Conservation (phyloP, 169 alveolate species). For the Plasmodium chabaudi region DNA sequence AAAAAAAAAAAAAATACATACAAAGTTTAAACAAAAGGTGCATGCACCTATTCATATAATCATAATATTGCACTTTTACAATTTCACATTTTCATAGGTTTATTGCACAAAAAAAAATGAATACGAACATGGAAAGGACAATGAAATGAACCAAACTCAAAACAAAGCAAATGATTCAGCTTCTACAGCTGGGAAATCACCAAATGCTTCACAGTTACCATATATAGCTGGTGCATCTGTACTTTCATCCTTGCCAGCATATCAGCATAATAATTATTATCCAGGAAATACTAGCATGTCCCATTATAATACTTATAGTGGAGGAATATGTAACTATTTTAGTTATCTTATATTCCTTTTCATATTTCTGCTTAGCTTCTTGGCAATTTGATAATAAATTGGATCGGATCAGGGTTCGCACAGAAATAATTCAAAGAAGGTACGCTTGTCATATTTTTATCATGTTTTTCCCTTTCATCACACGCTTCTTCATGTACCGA, state of each 20-base stretch:
- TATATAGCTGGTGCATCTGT: background rate
- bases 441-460: background rate
- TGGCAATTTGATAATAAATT: too few species aligned
- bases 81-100: conserved; percentile 18
- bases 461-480: conserved; percentile 59
- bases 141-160: background rate
- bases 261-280: conserved; percentile 1
- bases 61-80: too few species aligned
- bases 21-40: background rate
- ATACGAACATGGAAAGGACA: background rate
- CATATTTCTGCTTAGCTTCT: too few species aligned
- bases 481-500: conserved; percentile 58
- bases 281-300: background rate
- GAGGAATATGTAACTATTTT: background rate
- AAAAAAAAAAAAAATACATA: background rate
- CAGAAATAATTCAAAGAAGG: too few species aligned
- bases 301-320: background rate
- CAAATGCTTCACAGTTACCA: background rate
- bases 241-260: conserved; percentile 16
- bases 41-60: too few species aligned
- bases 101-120: conserved; percentile 40
- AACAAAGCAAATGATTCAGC: background rate
- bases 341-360: background rate
- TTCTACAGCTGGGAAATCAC: background rate
- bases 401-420: too few species aligned